Evolutionary conservation across 257 asterid genomes (phyloP), one percentile per base, ranked within the genome.

Genomic region (Rauvolfia tetraphylla): DNA sequence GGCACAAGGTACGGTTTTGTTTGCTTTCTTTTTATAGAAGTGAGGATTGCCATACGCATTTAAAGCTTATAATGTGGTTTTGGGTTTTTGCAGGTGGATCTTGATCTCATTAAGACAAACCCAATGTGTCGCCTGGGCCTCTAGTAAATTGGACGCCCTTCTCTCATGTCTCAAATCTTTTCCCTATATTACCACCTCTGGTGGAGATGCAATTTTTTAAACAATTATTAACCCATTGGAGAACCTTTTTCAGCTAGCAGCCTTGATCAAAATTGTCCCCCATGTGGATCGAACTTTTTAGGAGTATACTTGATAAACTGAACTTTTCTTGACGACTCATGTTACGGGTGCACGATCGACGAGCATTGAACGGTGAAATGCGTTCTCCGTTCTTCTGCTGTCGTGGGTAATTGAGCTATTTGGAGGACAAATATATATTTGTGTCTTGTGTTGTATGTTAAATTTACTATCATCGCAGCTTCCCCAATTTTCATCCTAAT

Each of bases 71-170:
- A 53, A 53, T 62, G 79, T 65, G 12, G 44, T 81, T 34, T 81
- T 39, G 27, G 20, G n/a, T 61, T 41, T 61, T 80, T 83, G 81
- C 85, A 94, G 98, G 95, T 92, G 89, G 98, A 94, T 86, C 96
- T 94, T 56, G 85, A 89, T 75, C 93, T 92, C 75, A 92, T 92
- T 17, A 92, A 94, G 82, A 79, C 86, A 81, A 94, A 92, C 79
- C 93, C 97, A 0, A 79, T 94, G 69, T 94, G 98, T 82, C 86
- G 92, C 66, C 84, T 94, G 20, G 98, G 97, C 73, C 83, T 94
- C 39, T 75, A 86, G 75, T 73, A 61, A 63, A 34, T 18, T 65
- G 70, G 14, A 10, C 38, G 22, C 29, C 15, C 7, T 66, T 66
- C 18, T 25, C 49, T 66, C n/a, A 20, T 39, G 6, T 66, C 71